Percentiles rank a stretch among this genome's conserved stretches.
Conservation (phyloP, 768 basidiomycete species). For the Xerocomellus chrysenteron region DNA sequence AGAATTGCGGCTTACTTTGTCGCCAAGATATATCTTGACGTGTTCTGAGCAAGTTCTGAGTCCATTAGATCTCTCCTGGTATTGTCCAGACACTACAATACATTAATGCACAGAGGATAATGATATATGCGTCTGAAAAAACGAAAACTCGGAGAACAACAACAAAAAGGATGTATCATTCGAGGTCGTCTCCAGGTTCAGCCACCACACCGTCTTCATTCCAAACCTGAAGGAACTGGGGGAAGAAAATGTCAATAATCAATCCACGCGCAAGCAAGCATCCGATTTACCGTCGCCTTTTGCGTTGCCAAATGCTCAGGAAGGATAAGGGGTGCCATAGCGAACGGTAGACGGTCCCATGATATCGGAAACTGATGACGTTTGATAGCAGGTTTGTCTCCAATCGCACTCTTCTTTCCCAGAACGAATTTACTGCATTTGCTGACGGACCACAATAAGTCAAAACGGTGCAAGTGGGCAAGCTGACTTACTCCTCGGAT, state of each 20-base stretch:
- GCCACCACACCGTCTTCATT: constrained; percentile 74
- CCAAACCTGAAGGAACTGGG: constrained; percentile 75
- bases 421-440: constrained; percentile 88
- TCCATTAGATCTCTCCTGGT: constrained; percentile 13
- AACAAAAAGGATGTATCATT: constrained; percentile 19
- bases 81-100: constrained; percentile 24
- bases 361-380: constrained; percentile 61
- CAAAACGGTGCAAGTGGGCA: background rate
- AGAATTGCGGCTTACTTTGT: background rate
- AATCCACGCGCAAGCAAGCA: constrained; percentile 8
- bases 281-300: constrained; percentile 55
- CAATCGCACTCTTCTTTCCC: constrained; percentile 87
- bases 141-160: background rate
- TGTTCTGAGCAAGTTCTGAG: background rate
- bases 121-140: constrained; percentile 21
- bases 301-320: constrained; percentile 62
- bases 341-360: constrained; percentile 76
- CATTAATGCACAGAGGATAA: constrained; percentile 29
- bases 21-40: background rate
- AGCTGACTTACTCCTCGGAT: constrained; percentile 78
- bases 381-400: constrained; percentile 76
- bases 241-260: constrained; percentile 1
- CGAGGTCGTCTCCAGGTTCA: constrained; percentile 55
- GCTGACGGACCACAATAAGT: constrained; percentile 38
- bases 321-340: constrained; percentile 55